Percentiles rank a stretch among this genome's conserved stretches.
Conservation (phyloP, 2,329 filamentous ascomycete species). For the Penicillium italicum region DNA sequence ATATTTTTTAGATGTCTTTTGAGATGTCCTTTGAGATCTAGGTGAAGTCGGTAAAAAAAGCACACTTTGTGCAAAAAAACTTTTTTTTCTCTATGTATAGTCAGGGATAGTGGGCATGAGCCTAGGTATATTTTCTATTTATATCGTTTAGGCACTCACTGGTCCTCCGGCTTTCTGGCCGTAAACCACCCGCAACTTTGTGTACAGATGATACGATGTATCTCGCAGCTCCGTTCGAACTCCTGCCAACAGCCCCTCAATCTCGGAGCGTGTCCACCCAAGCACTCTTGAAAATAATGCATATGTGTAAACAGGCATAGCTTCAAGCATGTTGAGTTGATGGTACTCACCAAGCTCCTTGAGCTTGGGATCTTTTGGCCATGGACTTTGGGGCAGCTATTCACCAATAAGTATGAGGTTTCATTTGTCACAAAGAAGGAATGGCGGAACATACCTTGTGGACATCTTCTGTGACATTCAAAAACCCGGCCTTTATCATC, state of each 20-base stretch:
- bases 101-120: no score
- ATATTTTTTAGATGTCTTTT: no score
- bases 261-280: constrained; percentile 37
- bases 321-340: constrained; percentile 37
- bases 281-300: constrained; percentile 41
- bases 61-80: no score
- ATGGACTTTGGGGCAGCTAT: constrained; percentile 50
- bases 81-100: no score
- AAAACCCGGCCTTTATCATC: constrained; percentile 53
- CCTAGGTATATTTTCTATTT: not conserved
- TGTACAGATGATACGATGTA: constrained; percentile 37
- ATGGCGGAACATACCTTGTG: constrained; percentile 36
- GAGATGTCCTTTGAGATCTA: no score
- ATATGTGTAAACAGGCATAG: constrained; percentile 34
- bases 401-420: not conserved
- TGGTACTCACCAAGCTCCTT: constrained; percentile 51
- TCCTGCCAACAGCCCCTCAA: constrained; percentile 38
- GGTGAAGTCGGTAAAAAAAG: no score
- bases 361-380: constrained; percentile 51
- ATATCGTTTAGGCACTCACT: not conserved
- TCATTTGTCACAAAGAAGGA: no score
- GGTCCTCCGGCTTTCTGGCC: constrained; percentile 24
- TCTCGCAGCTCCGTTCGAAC: constrained; percentile 40
- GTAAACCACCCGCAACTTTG: constrained; percentile 30
- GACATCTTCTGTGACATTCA: constrained; percentile 49